Conservation (phyloP, 768 basidiomycete species). For the Calocera cornea region DNA sequence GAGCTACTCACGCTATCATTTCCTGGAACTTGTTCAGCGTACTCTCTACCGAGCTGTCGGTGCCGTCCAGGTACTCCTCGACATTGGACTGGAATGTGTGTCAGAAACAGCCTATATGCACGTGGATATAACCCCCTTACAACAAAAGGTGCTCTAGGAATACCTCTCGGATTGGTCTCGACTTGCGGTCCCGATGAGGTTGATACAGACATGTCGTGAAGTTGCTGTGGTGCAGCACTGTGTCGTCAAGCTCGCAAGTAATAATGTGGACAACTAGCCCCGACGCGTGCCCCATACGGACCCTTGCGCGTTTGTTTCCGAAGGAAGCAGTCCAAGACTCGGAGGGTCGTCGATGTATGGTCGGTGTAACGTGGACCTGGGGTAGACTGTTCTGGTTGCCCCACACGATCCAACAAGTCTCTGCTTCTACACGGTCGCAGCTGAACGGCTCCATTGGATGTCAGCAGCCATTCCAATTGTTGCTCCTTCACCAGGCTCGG, state of each 20-base stretch:
- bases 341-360: background rate
- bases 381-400: background rate
- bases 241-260: no score
- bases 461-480: conserved; percentile 10
- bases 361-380: conserved; percentile 1
- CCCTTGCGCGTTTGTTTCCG: background rate
- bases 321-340: background rate
- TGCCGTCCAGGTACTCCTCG: conserved; percentile 68
- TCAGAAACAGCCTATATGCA: background rate
- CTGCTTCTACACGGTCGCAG: background rate
- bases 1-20: conserved; percentile 68
- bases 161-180: conserved; percentile 77
- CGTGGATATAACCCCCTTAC: conserved; percentile 34
- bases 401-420: background rate
- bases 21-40: conserved; percentile 76
- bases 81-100: conserved; percentile 56
- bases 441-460: background rate
- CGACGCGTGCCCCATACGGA: background rate
- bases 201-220: background rate
- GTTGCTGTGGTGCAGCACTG: background rate
- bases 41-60: conserved; percentile 62
- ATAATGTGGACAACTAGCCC: background rate
- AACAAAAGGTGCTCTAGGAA: conserved; percentile 90
- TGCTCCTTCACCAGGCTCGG: conserved; percentile 1
- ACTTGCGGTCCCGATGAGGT: conserved; percentile 7